Base-by-base conservation (phyloP, 371 early-diverging fungal genomes). In the Rhizopus microsporus region DNA sequence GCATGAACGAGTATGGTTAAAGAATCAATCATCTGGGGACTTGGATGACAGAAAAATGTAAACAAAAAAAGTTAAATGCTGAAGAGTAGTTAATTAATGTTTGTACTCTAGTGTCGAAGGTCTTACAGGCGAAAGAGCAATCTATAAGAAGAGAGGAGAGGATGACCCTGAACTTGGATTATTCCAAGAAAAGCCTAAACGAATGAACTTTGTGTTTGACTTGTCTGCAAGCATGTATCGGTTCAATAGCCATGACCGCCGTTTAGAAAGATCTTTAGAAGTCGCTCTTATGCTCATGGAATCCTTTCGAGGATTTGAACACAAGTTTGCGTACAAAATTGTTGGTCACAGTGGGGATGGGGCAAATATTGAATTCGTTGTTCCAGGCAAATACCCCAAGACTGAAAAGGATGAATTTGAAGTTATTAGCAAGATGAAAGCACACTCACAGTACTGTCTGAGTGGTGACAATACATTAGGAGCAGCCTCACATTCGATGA, bases 271-370 rank as follows among this genome's bases (percentile, higher is more conserved):
- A 5, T 86, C 85, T 1, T 74, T 89, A 75, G 90, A 89, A 61
- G 85, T 87, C 10, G 87, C 89, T 1, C 74, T 88, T 17, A 88
- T 87, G 89, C 74, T 92, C 47, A 89, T 96, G 84, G 94, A 96
- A 65, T 80, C 92, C 1, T 86, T 96, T 72, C 82, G 91, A 46
- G 80, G 78, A 10, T 88, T 93, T 67, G 93, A 94, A 58, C 77
- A 93, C 72, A 91, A 93, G 65, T 92, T 89, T 57, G 80, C 74
- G 6, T 93, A 93, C 64, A 81, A 82, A 29, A 88, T 93, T 62
- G 69, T 84, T 15, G 93, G 91, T 0, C 93, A 93, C 72, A 87
- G 87, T 40, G 91, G 93, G 15, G 92, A 93, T 72, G 83, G 86
- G 3, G 85, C 88, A 30, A 84, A 85, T 67, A 79, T 91, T 45